phyloP scores from a whole-genome alignment of 345 rosid species.

The Eutrema japonicum region DNA sequence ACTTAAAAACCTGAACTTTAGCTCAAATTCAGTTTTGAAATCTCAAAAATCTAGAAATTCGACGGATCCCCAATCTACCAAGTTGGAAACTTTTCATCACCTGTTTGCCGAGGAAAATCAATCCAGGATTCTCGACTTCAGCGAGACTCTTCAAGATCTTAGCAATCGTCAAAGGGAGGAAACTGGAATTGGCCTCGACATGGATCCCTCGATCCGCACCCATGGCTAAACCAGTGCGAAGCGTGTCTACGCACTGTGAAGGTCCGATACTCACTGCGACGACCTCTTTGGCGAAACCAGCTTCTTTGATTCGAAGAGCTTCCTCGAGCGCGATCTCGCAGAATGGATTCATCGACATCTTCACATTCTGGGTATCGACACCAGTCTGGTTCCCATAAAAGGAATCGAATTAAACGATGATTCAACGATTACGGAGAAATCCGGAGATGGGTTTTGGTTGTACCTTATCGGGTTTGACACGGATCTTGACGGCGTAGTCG shows the following conservation, averaged over 20 bases:
- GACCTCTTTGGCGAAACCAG: slow-evolving; percentile 84
- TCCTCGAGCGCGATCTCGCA: slow-evolving; percentile 95
- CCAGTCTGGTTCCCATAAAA: slow-evolving; percentile 57
- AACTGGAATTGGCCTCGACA: slow-evolving; percentile 52
- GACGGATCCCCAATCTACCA: neutral
- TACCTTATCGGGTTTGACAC: slow-evolving; percentile 94
- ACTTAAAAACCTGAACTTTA: neutral
- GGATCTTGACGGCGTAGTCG: slow-evolving; percentile 95
- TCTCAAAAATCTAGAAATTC: no score
- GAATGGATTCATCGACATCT: slow-evolving; percentile 99
- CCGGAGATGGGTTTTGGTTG: neutral
- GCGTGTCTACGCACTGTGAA: slow-evolving; percentile 72
- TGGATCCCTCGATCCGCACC: slow-evolving; percentile 93
- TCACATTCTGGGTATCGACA: slow-evolving; percentile 88
- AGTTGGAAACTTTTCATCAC: neutral
- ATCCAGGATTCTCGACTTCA: slow-evolving; percentile 78
- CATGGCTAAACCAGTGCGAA: slow-evolving; percentile 95
- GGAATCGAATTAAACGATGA: slow-evolving; percentile 1
- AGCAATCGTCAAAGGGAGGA: slow-evolving; percentile 76
- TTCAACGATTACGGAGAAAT: neutral
- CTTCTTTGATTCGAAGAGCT: slow-evolving; percentile 82
- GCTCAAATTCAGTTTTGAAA: no score
- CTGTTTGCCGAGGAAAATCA: slow-evolving; percentile 82
- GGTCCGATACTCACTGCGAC: slow-evolving; percentile 83
- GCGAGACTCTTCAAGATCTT: slow-evolving; percentile 77